phyloP scores from a whole-genome alignment of 2,329 filamentous ascomycete species.

The Pyrenochaeta sp. region DNA sequence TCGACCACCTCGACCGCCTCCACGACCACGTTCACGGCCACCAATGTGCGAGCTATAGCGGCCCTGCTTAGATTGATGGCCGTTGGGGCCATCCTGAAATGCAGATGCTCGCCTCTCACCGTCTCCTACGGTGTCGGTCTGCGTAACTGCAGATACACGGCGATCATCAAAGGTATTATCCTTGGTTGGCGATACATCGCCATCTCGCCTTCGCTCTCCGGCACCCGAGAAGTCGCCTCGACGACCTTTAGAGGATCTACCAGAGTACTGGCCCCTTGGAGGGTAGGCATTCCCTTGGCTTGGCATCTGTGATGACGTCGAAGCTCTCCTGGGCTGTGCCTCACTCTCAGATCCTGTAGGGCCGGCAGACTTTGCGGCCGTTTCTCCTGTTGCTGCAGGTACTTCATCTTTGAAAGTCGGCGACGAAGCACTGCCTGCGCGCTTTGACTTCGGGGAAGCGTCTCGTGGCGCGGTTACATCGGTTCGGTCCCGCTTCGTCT shows the following conservation, averaged over 20 bases:
- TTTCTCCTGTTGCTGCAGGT: constrained; percentile 32
- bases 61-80: constrained; percentile 36
- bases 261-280: constrained; percentile 36
- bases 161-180: constrained; percentile 41
- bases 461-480: constrained; percentile 38
- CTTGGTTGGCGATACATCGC: constrained; percentile 42
- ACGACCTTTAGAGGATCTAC: constrained; percentile 39
- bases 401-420: constrained; percentile 38
- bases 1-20: constrained; percentile 57
- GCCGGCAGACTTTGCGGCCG: constrained; percentile 26
- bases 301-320: constrained; percentile 23
- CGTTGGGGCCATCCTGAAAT: constrained; percentile 39
- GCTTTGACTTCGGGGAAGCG: constrained; percentile 45
- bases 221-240: constrained; percentile 39
- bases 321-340: constrained; percentile 26
- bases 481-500: constrained; percentile 42
- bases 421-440: constrained; percentile 44
- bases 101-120: constrained; percentile 39
- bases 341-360: constrained; percentile 33
- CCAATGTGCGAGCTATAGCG: constrained; percentile 49
- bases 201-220: constrained; percentile 45
- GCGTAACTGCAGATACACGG: constrained; percentile 40
- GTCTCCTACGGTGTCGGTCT: constrained; percentile 46
- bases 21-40: constrained; percentile 57
- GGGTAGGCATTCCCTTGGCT: constrained; percentile 37